phyloP scores from a whole-genome alignment of 2,329 filamentous ascomycete genomes.

The Neoarthrinium moseri region DNA sequence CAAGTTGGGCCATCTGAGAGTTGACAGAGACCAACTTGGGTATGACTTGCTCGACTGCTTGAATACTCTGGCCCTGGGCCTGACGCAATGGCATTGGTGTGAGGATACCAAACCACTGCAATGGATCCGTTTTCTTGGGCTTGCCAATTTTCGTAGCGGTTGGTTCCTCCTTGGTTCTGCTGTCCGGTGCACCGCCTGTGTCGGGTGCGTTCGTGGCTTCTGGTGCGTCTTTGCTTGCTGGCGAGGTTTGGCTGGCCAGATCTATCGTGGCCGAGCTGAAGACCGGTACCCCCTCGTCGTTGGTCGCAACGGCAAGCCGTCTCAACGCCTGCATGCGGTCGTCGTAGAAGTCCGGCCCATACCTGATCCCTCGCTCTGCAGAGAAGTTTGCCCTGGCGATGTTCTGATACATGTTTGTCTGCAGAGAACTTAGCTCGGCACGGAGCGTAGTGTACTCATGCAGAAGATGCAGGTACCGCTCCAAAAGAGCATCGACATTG shows the following conservation, averaged over 20 bases:
- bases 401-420: constrained; percentile 55
- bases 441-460: constrained; percentile 66
- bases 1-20: constrained; percentile 60
- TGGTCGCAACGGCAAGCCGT: constrained; percentile 33
- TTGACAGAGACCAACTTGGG: constrained; percentile 56
- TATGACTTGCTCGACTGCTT: constrained; percentile 56
- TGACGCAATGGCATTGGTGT: constrained; percentile 50
- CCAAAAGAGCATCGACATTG: constrained; percentile 61
- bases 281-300: background rate
- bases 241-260: background rate
- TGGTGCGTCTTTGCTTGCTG: background rate
- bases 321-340: constrained; percentile 66
- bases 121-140: constrained; percentile 46
- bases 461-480: constrained; percentile 63
- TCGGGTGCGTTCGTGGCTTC: too few relatives aligned
- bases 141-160: constrained; percentile 15
- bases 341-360: constrained; percentile 71
- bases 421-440: constrained; percentile 48
- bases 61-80: constrained; percentile 59
- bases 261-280: too few relatives aligned
- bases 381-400: constrained; percentile 77
- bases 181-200: too few relatives aligned
- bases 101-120: constrained; percentile 56
- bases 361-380: constrained; percentile 60
- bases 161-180: constrained; percentile 18